Evolutionary conservation across 257 asterid genomes (phyloP).

Genomic region (Eustoma russellianum): DNA sequence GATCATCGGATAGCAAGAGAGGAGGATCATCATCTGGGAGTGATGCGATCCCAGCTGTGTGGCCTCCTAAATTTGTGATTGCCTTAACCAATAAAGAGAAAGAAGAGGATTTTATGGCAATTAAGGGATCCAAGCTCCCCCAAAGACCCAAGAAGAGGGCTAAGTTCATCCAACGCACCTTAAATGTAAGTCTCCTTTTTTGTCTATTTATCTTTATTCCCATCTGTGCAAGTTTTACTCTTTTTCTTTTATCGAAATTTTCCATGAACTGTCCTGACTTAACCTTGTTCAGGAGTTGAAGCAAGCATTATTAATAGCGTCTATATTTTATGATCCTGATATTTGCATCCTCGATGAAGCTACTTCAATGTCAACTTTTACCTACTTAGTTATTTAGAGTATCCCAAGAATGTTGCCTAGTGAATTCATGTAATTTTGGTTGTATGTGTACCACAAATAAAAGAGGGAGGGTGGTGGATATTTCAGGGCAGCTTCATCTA

Average conservation of each 20-base stretch:
- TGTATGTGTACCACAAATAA: too few relatives aligned
- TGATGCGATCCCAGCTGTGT: slow-evolving; percentile 45
- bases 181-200: slow-evolving; percentile 55
- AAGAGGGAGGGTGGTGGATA: too few relatives aligned
- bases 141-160: slow-evolving; percentile 95
- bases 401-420: too few relatives aligned
- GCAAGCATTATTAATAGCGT: neutral
- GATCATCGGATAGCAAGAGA: slow-evolving; percentile 63
- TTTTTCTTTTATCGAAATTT: neutral
- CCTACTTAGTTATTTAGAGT: too few relatives aligned
- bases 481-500: too few relatives aligned
- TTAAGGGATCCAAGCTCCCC: slow-evolving; percentile 90
- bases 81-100: slow-evolving; percentile 84
- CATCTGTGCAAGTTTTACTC: neutral
- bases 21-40: slow-evolving; percentile 64
- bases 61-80: slow-evolving; percentile 86
- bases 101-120: slow-evolving; percentile 84
- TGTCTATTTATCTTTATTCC: neutral
- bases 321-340: too few relatives aligned
- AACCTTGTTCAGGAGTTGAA: neutral
- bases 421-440: too few relatives aligned
- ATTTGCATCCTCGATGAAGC: too few relatives aligned
- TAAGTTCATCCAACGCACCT: slow-evolving; percentile 71
- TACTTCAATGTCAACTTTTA: too few relatives aligned
- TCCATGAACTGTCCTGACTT: neutral